These are phyloP conservation scores for Podaxis rugospora DNA, from an alignment of 768 basidiomycete species.

Conservation along the genomic window DNA sequence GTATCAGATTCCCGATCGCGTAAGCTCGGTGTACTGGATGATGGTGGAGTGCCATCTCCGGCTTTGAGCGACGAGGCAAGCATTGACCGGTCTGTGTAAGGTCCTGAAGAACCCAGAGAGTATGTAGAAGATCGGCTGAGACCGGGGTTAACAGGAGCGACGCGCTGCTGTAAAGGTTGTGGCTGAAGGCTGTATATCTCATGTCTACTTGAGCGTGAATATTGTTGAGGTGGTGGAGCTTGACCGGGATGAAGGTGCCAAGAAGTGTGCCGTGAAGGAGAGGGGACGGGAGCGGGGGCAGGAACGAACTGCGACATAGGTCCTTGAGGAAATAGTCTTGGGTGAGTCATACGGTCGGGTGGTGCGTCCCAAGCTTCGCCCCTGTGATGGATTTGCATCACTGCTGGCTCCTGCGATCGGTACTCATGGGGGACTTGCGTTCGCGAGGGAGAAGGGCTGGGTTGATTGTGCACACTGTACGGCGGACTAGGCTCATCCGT, in stretches of 20 bases:
- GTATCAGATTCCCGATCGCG: constrained; percentile 4
- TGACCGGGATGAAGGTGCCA: constrained; percentile 7
- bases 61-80: constrained; percentile 2
- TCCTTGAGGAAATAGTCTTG: not conserved
- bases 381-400: not conserved
- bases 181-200: constrained; percentile 4
- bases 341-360: not conserved
- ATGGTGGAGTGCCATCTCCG: not conserved
- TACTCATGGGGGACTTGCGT: not conserved
- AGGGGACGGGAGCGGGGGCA: not conserved
- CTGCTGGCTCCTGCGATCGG: not conserved
- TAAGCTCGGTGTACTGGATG: not conserved
- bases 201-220: constrained; percentile 6
- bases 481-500: constrained; percentile 1
- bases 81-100: not conserved
- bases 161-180: not conserved
- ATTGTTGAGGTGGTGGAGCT: not conserved
- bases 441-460: not conserved
- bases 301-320: not conserved
- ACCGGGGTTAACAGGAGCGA: not conserved
- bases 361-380: not conserved
- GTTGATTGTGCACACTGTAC: not conserved
- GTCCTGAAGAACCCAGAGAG: not conserved
- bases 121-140: constrained; percentile 10
- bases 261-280: not conserved